Base-by-base conservation (phyloP, 306 rosid species). In the Quercus robur region DNA sequence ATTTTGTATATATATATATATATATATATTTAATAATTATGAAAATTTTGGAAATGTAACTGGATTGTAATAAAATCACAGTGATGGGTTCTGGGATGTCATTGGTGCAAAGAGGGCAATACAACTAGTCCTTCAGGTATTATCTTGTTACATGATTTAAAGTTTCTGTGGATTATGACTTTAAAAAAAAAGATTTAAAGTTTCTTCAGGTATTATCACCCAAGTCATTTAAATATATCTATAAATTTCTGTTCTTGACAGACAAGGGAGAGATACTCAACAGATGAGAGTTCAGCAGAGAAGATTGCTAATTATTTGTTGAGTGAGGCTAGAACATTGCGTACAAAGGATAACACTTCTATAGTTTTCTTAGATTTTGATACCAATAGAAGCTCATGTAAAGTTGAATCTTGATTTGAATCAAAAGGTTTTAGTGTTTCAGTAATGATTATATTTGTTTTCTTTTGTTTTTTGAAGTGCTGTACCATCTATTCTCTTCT, bases 31-130 rank as follows among this genome's bases (percentile, higher is more conserved):
- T 76, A 41, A 41, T 73, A 54, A 58, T 66, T 72, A 55, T 25
- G 51, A 58, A 51, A 28, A 10, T 75, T 75, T 76, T 57, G 31
- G 26, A 51, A 71, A 77, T 54, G 49, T 55, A 75, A 81, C 78
- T 59, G 71, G 67, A 44, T 75, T 79, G 78, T 85, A 78, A 52
- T 57, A 75, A 69, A 77, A 80, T 85, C 80, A 75, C 91, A 96
- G 99, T 77, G 98, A 96, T 82, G 99, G 99, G 58, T 86, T 96
- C 41, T 96, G 99, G 99, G 98, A 96, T 79, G 98, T 96, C 75
- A 75, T 96, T 78, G 77, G 92, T 78, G 56, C 35, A 73, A 91
- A 86, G 91, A 96, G 89, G 87, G 92, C 98, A 35, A 73, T 85
- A 83, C 94, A 93, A 88, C 90, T 91, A 68, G 97, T 84, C 77